A percentile compares a stretch with the other conserved stretches of the same genome.
These are phyloP conservation scores for Lomentospora prolificans DNA, from an alignment of 2,329 filamentous ascomycete species.

Conservation along the genomic window DNA sequence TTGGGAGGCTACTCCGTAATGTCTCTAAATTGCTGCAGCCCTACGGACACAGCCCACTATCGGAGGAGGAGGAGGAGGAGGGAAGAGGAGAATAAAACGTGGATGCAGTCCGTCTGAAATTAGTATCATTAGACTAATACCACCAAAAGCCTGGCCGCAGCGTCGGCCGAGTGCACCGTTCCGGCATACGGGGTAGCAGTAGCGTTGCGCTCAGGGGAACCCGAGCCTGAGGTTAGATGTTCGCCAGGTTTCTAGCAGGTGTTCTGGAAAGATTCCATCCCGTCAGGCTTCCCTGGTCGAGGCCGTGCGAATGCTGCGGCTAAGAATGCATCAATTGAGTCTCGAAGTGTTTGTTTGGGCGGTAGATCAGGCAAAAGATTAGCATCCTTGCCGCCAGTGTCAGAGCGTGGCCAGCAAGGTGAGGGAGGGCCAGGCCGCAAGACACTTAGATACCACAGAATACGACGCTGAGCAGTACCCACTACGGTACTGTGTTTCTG, in stretches of 20 bases:
- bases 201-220: background rate
- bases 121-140: background rate
- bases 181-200: background rate
- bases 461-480: no score
- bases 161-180: background rate
- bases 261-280: background rate
- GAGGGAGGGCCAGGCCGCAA: background rate
- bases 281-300: background rate
- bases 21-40: constrained; percentile 2
- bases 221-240: no score
- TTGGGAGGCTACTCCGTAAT: constrained; percentile 2
- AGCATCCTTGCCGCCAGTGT: background rate
- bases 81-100: background rate
- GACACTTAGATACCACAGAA: background rate
- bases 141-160: background rate
- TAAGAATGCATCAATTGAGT: constrained; percentile 4
- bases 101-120: background rate
- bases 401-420: background rate
- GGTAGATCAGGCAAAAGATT: background rate
- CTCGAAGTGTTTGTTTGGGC: constrained; percentile 2
- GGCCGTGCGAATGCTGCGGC: constrained; percentile 1
- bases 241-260: no score
- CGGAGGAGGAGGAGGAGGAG: background rate
- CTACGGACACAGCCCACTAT: background rate
- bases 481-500: no score